Evolutionary conservation across 2,329 filamentous ascomycete species (phyloP).

Genomic region (Aspergillus proliferans): DNA sequence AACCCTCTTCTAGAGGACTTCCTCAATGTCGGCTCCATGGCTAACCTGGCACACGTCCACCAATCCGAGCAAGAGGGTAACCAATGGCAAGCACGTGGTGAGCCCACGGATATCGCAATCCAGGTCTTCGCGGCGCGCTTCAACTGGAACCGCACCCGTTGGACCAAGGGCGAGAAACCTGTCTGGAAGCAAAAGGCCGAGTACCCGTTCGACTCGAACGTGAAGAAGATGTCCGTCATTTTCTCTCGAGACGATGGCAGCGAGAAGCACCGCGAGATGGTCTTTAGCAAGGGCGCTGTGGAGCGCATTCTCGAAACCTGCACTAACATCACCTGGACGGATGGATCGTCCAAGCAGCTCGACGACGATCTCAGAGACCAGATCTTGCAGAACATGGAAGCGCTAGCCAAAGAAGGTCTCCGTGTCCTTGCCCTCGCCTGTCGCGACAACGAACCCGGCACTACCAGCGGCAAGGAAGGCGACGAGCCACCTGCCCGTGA

Average conservation of each 20-base stretch:
- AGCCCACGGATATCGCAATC: conserved; percentile 68
- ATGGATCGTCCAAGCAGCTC: conserved; percentile 37
- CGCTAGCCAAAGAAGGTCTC: conserved; percentile 59
- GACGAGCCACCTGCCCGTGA: conserved; percentile 41
- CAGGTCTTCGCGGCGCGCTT: conserved; percentile 68
- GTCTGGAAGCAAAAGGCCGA: conserved; percentile 58
- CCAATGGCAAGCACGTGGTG: conserved; percentile 58
- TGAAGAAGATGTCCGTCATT: conserved; percentile 72
- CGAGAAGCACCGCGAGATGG: conserved; percentile 22
- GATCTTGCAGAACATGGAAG: conserved; percentile 63
- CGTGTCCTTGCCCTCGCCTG: conserved; percentile 63
- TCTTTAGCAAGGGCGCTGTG: conserved; percentile 51
- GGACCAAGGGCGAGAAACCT: conserved; percentile 45
- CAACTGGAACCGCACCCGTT: conserved; percentile 52
- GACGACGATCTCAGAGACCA: conserved; percentile 49
- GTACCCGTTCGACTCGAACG: conserved; percentile 66
- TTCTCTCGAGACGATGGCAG: conserved; percentile 37
- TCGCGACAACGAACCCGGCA: conserved; percentile 13
- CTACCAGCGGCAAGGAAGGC: conserved; percentile 6
- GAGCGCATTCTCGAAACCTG: conserved; percentile 63
- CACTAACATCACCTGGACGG: conserved; percentile 44
- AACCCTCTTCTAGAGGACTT: conserved; percentile 49
- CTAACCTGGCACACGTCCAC: conserved; percentile 60
- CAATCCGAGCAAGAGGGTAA: conserved; percentile 41
- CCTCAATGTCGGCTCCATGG: conserved; percentile 58